phyloP scores from a whole-genome alignment of 2,329 filamentous ascomycete genomes.

The Camptophora hylomeconis region DNA sequence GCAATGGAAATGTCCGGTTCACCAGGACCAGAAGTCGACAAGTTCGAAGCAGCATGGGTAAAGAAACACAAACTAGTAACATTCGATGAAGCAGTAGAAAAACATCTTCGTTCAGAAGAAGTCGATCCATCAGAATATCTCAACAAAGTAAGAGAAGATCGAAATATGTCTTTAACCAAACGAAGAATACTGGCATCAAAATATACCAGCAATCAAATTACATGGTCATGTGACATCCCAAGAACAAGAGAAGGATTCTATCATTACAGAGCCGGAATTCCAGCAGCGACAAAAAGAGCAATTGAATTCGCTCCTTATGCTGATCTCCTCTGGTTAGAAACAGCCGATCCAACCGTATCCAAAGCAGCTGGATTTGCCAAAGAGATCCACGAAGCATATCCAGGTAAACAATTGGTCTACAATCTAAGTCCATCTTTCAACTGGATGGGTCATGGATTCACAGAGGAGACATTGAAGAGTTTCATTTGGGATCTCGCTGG shows the following conservation, averaged over 20 bases:
- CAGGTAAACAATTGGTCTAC: slow-evolving; percentile 85
- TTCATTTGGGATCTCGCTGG: slow-evolving; percentile 95
- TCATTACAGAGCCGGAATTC: slow-evolving; percentile 58
- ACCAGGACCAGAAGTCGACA: slow-evolving; percentile 65
- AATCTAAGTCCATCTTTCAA: slow-evolving; percentile 96
- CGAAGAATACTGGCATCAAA: slow-evolving; percentile 60
- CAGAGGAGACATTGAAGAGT: slow-evolving; percentile 63
- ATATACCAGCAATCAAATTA: slow-evolving; percentile 54
- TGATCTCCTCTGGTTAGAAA: slow-evolving; percentile 95
- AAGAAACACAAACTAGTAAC: slow-evolving; percentile 73
- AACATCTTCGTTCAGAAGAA: slow-evolving; percentile 56
- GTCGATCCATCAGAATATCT: slow-evolving; percentile 56
- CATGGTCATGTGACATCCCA: slow-evolving; percentile 84
- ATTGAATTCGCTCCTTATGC: slow-evolving; percentile 85
- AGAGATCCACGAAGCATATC: slow-evolving; percentile 56
- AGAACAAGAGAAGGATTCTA: slow-evolving; percentile 90
- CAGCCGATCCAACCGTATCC: slow-evolving; percentile 70
- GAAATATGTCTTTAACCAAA: slow-evolving; percentile 63
- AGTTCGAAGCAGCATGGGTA: slow-evolving; percentile 77
- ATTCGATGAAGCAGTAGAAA: slow-evolving; percentile 79
- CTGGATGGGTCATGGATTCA: slow-evolving; percentile 94
- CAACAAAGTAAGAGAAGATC: slow-evolving; percentile 46
- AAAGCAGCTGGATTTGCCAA: slow-evolving; percentile 64
- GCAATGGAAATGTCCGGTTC: slow-evolving; percentile 76
- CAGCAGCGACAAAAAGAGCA: slow-evolving; percentile 81